A percentile compares a stretch with the other conserved stretches of the same genome.
These are phyloP conservation scores for Aspergillus kassunensis DNA, from an alignment of 495 filamentous ascomycete genomes.

Conservation along the genomic window DNA sequence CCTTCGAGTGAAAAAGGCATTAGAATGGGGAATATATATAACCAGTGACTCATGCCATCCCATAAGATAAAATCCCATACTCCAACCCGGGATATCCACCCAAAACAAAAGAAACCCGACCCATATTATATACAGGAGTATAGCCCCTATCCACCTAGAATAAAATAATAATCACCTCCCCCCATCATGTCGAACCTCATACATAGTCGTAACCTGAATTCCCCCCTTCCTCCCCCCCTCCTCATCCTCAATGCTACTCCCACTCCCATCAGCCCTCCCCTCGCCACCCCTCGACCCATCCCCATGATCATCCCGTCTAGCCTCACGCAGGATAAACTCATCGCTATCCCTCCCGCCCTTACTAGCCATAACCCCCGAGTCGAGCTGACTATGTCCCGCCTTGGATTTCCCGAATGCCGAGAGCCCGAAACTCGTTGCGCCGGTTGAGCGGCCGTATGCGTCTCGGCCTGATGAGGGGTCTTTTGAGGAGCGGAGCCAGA, in stretches of 20 bases:
- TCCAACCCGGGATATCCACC: too few species aligned
- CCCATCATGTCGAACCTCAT: slow-evolving; percentile 13
- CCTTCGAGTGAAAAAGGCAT: too few species aligned
- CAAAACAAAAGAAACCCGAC: too few species aligned
- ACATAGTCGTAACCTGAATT: slow-evolving; percentile 17
- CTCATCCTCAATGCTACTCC: slow-evolving; percentile 1
- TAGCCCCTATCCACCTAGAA: background rate
- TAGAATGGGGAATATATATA: too few species aligned
- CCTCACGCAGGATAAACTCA: slow-evolving; percentile 4
- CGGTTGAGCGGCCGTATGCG: background rate
- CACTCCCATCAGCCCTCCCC: background rate
- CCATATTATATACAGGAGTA: too few species aligned
- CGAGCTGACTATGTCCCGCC: slow-evolving; percentile 3
- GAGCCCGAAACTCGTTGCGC: slow-evolving; percentile 3
- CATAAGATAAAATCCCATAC: too few species aligned
- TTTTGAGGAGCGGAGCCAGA: slow-evolving; percentile 15
- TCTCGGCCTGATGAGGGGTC: background rate
- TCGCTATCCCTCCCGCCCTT: slow-evolving; percentile 10
- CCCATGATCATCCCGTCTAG: too few species aligned
- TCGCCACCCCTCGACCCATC: background rate
- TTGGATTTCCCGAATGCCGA: slow-evolving; percentile 10
- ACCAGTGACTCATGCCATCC: too few species aligned
- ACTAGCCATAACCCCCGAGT: background rate
- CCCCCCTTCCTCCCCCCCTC: slow-evolving; percentile 7
- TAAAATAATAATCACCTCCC: background rate